phyloP scores from a whole-genome alignment of 768 basidiomycete genomes.

The Mycena sanguinolenta region DNA sequence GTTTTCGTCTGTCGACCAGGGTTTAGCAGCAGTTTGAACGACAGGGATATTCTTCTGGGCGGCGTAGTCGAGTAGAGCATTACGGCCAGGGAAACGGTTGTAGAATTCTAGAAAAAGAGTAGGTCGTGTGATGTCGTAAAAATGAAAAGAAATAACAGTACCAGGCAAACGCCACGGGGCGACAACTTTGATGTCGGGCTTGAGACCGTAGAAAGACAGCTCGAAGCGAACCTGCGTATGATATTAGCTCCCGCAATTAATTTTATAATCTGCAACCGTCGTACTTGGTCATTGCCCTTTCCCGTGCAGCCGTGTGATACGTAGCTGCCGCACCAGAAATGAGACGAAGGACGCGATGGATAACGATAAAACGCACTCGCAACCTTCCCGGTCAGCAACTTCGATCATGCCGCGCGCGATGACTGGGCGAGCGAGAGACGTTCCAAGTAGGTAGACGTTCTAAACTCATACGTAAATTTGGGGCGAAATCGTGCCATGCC shows the following conservation, averaged over 20 bases:
- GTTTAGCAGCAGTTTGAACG: conserved; percentile 94
- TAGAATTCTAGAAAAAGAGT: conserved; percentile 81
- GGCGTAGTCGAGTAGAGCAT: conserved; percentile 92
- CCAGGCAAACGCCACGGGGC: conserved; percentile 98
- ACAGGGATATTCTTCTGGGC: conserved; percentile 92
- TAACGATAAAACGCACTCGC: conserved; percentile 79
- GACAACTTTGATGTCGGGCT: conserved; percentile 98
- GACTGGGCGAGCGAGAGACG: conserved; percentile 97
- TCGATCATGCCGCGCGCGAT: conserved; percentile 99
- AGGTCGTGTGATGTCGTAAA: not conserved
- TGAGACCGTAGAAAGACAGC: conserved; percentile 97
- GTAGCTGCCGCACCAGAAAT: conserved; percentile 63
- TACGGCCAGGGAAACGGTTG: conserved; percentile 95
- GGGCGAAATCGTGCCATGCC: not conserved
- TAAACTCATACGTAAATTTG: conserved; percentile 46
- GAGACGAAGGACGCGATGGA: not conserved
- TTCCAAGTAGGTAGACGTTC: conserved; percentile 98
- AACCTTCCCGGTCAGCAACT: conserved; percentile 89
- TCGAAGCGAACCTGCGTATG: conserved; percentile 81
- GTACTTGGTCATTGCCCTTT: conserved; percentile 97
- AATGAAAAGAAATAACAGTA: conserved; percentile 45
- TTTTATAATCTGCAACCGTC: no score
- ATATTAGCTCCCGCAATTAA: no score
- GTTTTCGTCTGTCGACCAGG: conserved; percentile 99
- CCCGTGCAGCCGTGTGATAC: conserved; percentile 99